Conservation (phyloP, 257 asterid species). For the Osmanthus fragrans region DNA sequence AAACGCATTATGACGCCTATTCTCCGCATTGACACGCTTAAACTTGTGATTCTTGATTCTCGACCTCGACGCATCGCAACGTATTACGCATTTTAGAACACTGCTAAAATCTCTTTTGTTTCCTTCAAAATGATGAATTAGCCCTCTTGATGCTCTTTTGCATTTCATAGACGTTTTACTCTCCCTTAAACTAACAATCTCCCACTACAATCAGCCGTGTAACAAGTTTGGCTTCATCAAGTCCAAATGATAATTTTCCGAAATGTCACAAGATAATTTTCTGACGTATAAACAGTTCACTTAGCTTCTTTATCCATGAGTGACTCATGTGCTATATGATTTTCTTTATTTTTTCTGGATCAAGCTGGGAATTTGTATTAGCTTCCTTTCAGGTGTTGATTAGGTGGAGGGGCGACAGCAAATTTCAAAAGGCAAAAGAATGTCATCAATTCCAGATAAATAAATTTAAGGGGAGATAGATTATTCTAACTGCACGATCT, state of each 20-base stretch:
- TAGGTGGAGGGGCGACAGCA: neutral
- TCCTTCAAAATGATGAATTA: neutral
- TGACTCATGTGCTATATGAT: neutral
- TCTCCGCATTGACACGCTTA: too few relatives aligned
- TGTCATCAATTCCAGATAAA: neutral
- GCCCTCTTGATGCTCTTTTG: slow-evolving; percentile 13
- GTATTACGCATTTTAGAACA: too few relatives aligned
- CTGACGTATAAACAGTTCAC: neutral
- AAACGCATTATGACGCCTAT: too few relatives aligned
- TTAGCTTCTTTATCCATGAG: neutral
- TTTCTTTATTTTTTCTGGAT: neutral
- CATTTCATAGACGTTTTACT: slow-evolving; percentile 4
- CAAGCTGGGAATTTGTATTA: neutral
- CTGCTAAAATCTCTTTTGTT: neutral
- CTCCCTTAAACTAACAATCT: neutral
- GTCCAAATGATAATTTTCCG: neutral
- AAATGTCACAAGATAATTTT: slow-evolving; percentile 5
- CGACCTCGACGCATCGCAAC: too few relatives aligned
- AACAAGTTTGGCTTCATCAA: slow-evolving; percentile 1
- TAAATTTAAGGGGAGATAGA: neutral
- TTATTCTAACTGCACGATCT: neutral
- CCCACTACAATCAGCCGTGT: neutral
- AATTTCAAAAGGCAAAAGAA: neutral
- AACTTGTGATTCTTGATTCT: too few relatives aligned
- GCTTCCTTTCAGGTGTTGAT: neutral